Evolutionary conservation across 208 protist genomes (phyloP).

Genomic region (Trypanosoma conorhini): DNA sequence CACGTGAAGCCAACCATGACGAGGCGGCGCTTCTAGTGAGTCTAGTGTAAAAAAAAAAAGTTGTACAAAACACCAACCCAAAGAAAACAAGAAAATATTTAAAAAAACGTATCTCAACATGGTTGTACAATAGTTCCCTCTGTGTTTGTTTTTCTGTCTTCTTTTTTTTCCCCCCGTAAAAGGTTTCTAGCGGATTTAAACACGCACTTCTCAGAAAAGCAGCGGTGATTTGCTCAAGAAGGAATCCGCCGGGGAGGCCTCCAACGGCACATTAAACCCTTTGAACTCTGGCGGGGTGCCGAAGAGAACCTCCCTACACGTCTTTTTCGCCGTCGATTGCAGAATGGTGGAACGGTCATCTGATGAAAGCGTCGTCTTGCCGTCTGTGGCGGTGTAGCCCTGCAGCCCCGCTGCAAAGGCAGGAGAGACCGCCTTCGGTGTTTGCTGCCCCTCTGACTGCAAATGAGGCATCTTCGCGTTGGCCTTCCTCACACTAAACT

Average conservation of each 20-base stretch:
- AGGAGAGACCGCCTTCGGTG: slow-evolving; percentile 14
- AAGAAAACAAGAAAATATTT: neutral
- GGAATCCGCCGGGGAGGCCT: slow-evolving; percentile 24
- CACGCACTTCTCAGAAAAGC: slow-evolving; percentile 8
- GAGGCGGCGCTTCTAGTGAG: neutral
- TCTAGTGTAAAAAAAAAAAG: slow-evolving; percentile 5
- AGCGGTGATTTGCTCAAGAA: slow-evolving; percentile 21
- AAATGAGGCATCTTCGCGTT: neutral
- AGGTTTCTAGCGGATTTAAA: neutral
- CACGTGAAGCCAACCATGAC: neutral
- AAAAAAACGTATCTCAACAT: neutral
- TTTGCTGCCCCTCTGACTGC: slow-evolving; percentile 17
- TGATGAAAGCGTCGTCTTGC: slow-evolving; percentile 17
- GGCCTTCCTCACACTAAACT: neutral
- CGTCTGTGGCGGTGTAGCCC: slow-evolving; percentile 7
- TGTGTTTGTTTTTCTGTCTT: neutral
- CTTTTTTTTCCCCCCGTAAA: neutral
- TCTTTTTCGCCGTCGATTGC: slow-evolving; percentile 15
- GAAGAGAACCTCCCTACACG: slow-evolving; percentile 40
- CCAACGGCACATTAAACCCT: slow-evolving; percentile 42
- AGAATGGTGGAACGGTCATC: slow-evolving; percentile 15
- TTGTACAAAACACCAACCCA: neutral
- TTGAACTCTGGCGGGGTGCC: slow-evolving; percentile 79
- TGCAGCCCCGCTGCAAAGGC: neutral
- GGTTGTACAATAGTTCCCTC: neutral